Base-by-base conservation (phyloP, 176 grass and related monocot genomes). In the Oryza nivara region DNA sequence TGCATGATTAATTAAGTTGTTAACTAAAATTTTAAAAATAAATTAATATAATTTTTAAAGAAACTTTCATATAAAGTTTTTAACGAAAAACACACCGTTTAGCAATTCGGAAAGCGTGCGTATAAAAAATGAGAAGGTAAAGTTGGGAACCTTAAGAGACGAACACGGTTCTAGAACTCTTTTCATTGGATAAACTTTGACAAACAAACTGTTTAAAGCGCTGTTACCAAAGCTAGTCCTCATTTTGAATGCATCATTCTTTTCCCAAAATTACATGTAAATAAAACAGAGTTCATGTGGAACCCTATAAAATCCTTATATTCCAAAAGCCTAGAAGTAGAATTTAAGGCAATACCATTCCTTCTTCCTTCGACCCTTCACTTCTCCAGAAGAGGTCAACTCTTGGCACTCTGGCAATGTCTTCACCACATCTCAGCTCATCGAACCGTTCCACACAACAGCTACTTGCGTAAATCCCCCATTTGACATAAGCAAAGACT, bases 361-460 rank as follows among this genome's bases (percentile, higher is more conserved):
- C 16, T 38, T 38, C 5, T 54, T 19, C 16, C 4, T 5, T 19
- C 0, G 1, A 54, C 14, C 7, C 3, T 51, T 51, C 3, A 16
- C 13, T 51, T 51, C 7, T 20, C 9, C 28, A 40, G 48, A 49
- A 80, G 26, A 28, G 6, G 80, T 65, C 80, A 83, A 74, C 70
- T 64, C 17, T 5, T 0, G 9, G 9, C 52, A 14, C 52, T 20
- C 52, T 20, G 5, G 17, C 58, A 61, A 61, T 22, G 10, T 32
- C 17, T 65, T 61, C 40, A n/a, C 10, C 9, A 35, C 23, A 23
- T 23, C 23, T 23, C 23, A 23, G 23, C 23, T 23, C 23, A 23
- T 23, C 23, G 23, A 23, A 23, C 23, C 23, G 23, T 23, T 23
- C 10, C 9, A 35, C 10, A 73, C 44, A 11, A 48, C 46, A 48